Conservation (phyloP, 2,329 filamentous ascomycete genomes). For the Diaporthe ilicicola region DNA sequence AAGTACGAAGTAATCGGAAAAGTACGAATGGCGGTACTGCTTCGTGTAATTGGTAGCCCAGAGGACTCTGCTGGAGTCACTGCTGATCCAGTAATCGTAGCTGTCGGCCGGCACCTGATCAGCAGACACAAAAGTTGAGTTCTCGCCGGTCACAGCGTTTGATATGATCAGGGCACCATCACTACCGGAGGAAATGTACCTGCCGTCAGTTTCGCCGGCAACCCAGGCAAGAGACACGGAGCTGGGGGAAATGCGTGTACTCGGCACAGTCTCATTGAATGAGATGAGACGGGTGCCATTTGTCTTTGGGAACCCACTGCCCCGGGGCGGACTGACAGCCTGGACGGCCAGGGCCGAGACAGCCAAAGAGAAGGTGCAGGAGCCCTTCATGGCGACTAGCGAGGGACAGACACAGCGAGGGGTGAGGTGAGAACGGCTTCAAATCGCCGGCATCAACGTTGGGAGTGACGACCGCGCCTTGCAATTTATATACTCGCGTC, state of each 20-base stretch:
- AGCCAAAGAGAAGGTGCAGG: neutral
- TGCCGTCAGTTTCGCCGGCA: neutral
- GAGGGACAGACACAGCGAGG: neutral
- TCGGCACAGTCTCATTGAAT: constrained; percentile 13
- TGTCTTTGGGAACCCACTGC: neutral
- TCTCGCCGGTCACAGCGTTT: constrained; percentile 57
- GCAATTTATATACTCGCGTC: neutral
- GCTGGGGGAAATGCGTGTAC: neutral
- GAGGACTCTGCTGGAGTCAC: constrained; percentile 66
- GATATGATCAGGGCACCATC: constrained; percentile 1
- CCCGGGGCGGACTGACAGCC: neutral
- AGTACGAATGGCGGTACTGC: constrained; percentile 74
- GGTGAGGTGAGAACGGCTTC: neutral
- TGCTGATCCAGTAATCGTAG: constrained; percentile 68
- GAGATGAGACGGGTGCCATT: constrained; percentile 17
- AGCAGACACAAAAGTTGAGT: constrained; percentile 64
- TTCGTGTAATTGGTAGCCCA: constrained; percentile 73
- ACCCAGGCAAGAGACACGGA: constrained; percentile 11
- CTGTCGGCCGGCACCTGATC: constrained; percentile 64
- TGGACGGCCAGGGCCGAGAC: neutral
- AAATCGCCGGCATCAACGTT: too few species aligned
- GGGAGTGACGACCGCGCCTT: neutral
- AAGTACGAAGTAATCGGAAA: constrained; percentile 71
- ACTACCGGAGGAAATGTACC: neutral
- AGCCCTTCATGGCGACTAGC: constrained; percentile 11